These are phyloP conservation scores for Apophysomyces variabilis DNA, from an alignment of 371 early-diverging fungal species.

Conservation along the genomic window DNA sequence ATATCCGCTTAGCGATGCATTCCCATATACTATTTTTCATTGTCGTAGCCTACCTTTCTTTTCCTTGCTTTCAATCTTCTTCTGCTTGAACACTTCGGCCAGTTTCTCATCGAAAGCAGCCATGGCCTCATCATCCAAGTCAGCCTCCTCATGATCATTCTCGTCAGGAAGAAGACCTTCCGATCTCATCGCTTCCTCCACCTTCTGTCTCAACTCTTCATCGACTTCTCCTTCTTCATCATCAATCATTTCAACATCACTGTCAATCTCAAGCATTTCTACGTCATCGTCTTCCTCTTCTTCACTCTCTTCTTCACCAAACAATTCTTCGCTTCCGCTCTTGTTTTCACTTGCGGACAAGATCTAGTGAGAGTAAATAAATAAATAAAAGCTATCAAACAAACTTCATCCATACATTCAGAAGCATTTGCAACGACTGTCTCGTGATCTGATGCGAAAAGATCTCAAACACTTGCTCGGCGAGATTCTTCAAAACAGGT, in stretches of 20 bases:
- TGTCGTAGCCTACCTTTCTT: conserved; percentile 35
- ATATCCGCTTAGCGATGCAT: conserved; percentile 7
- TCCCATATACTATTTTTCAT: background rate
- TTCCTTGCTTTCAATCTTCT: conserved; percentile 72
- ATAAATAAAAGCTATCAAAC: background rate
- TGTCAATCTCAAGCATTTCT: conserved; percentile 22
- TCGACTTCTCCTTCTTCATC: conserved; percentile 56
- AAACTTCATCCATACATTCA: conserved; percentile 57
- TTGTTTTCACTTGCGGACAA: conserved; percentile 58
- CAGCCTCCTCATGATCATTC: conserved; percentile 62
- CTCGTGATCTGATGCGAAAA: conserved; percentile 79
- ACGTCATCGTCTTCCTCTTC: conserved; percentile 28
- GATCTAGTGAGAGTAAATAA: conserved; percentile 29
- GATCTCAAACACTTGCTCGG: conserved; percentile 83
- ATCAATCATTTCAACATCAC: conserved; percentile 24
- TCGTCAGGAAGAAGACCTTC: conserved; percentile 53
- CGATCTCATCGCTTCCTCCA: conserved; percentile 67
- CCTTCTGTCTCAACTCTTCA: conserved; percentile 71
- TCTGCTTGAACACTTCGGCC: conserved; percentile 86
- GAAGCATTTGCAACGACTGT: conserved; percentile 75
- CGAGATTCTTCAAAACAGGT: conserved; percentile 71
- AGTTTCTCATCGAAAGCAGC: conserved; percentile 89
- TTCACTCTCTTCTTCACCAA: conserved; percentile 48
- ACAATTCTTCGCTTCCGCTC: conserved; percentile 58
- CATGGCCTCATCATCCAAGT: conserved; percentile 91